phyloP scores from a whole-genome alignment of 768 basidiomycete species.

The Tulasnella sp. region DNA sequence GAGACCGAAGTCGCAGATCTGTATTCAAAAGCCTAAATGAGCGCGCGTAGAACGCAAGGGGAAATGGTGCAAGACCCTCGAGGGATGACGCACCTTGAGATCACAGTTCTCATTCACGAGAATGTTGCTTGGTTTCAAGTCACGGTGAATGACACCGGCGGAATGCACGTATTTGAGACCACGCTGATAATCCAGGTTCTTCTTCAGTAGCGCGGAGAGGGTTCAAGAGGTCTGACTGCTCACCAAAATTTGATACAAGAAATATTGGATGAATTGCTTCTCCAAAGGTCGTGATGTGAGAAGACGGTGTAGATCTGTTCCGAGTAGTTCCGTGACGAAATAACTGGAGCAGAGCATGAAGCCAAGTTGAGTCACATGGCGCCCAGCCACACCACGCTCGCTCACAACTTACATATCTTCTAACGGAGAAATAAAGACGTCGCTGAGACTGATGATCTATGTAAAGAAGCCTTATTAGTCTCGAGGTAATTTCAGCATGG shows the following conservation, averaged over 20 bases:
- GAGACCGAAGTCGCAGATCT: constrained; percentile 99
- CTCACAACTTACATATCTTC: constrained; percentile 72
- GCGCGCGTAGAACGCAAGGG: constrained; percentile 13
- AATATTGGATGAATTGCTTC: constrained; percentile 99
- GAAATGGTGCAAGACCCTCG: no score
- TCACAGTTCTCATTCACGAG: constrained; percentile 99
- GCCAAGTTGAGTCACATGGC: not conserved
- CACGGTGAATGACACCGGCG: constrained; percentile 95
- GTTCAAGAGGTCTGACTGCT: constrained; percentile 23
- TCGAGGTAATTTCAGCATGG: no score
- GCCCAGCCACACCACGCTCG: not conserved
- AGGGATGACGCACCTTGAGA: constrained; percentile 57
- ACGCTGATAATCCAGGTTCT: constrained; percentile 39
- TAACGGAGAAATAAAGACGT: constrained; percentile 99
- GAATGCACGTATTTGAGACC: constrained; percentile 99
- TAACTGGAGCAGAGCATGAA: constrained; percentile 45
- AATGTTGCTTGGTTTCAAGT: constrained; percentile 99
- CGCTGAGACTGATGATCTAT: constrained; percentile 95
- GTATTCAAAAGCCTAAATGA: not conserved
- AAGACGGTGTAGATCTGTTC: constrained; percentile 94
- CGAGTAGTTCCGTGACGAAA: constrained; percentile 96
- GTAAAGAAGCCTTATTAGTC: not conserved
- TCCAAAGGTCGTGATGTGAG: constrained; percentile 93
- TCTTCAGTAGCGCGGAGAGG: not conserved
- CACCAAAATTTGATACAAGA: constrained; percentile 96